Base-by-base conservation (phyloP, 768 basidiomycete species). In the Suillus alpinus region DNA sequence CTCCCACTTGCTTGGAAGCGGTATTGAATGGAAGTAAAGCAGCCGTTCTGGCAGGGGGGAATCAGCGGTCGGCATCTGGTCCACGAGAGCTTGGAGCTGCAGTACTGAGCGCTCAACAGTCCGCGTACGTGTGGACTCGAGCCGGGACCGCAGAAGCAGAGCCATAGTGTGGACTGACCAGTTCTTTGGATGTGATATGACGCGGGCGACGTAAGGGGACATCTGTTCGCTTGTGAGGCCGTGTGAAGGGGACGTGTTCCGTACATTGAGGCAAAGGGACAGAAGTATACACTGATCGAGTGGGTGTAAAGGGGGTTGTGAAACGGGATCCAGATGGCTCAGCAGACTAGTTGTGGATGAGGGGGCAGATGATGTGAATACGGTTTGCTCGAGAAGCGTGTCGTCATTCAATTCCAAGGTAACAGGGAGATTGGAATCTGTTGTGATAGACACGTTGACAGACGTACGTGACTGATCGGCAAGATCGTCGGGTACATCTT, bases 121-220 rank as follows among this genome's bases (percentile, higher is more conserved):
- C 26, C 97, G 86, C 0, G 92, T 92, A 46, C 97, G 85, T 18
- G 83, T 79, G 0, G 94, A 83, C 73, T 99, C 96, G 60, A 97
- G 86, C 7, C 97, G 86, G 10, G 96, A 91, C 32, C 97, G 90
- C 31, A 98, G 85, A 55, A 99, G 84, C 57, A 98, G 86, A 32
- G 94, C 95, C 86, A 95, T 96, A 40, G 95, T 96, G 76, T 98
- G 94, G 34, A 98, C 81, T 6, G 94, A 91, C 97, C 97, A 99
- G 73, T 98, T 98, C 59, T 81, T 78, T 2, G 95, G 94, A 70
- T 98, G 93, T 1, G 87, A 80, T 65, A 98, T 84, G 40, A 98
- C 93, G 40, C 96, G 90, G 13, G 87, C 74, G 60, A 98, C 86
- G 80, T 96, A 98, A 13, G 97, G 91, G 2, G 86, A 73, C 91